These are phyloP conservation scores for Lanmaoa pseudosensibilis DNA, from an alignment of 768 basidiomycete species.

Conservation along the genomic window DNA sequence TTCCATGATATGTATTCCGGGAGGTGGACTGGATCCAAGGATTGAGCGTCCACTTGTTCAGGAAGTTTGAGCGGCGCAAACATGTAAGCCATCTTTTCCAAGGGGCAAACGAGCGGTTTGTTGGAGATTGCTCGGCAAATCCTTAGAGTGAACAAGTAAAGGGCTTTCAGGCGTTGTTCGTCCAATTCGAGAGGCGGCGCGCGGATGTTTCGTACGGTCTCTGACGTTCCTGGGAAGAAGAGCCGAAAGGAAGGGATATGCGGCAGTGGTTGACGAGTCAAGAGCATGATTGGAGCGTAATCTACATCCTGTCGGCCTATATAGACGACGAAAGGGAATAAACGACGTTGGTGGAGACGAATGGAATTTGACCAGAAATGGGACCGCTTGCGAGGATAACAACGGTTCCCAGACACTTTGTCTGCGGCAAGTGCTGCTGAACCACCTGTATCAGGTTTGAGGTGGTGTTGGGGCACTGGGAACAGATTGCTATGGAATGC, in stretches of 20 bases:
- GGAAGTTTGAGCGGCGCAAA: constrained; percentile 56
- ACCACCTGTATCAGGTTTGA: not conserved
- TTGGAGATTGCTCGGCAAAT: constrained; percentile 63
- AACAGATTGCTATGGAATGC: constrained; percentile 53
- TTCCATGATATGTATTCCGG: constrained; percentile 62
- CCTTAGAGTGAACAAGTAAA: constrained; percentile 65
- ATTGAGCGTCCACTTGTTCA: constrained; percentile 29
- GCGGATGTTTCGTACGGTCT: constrained; percentile 44
- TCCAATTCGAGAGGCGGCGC: constrained; percentile 52
- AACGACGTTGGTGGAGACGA: constrained; percentile 21
- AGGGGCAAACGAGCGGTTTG: constrained; percentile 60
- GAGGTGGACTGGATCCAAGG: constrained; percentile 33
- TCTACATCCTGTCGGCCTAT: constrained; percentile 29
- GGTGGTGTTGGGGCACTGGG: constrained; percentile 10
- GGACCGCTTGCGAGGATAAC: constrained; percentile 60
- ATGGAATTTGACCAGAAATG: constrained; percentile 61
- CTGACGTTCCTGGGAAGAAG: constrained; percentile 52
- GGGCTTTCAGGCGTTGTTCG: constrained; percentile 42
- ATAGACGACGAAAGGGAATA: constrained; percentile 43
- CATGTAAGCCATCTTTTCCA: constrained; percentile 61
- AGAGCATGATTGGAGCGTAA: constrained; percentile 61
- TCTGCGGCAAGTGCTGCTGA: constrained; percentile 19
- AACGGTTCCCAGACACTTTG: constrained; percentile 44
- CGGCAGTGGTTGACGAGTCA: constrained; percentile 70
- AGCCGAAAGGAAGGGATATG: constrained; percentile 53